Evolutionary conservation across 176 grass and related monocot genomes (phyloP).

Genomic region (Musa schizocarpa): DNA sequence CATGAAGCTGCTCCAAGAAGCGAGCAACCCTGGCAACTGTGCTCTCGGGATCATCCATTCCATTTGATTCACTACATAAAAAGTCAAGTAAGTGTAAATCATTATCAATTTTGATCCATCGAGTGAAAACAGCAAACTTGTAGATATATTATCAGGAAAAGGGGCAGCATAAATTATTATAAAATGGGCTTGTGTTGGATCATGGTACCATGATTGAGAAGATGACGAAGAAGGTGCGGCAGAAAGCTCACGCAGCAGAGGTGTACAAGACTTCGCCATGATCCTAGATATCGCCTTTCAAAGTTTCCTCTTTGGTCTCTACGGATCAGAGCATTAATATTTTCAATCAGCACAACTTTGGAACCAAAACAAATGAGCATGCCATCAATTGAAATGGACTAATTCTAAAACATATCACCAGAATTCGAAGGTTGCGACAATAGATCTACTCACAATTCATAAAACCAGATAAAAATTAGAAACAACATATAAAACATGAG

Average conservation of each 20-base stretch:
- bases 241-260: constrained; percentile 42
- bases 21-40: constrained; percentile 66
- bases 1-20: constrained; percentile 79
- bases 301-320: not conserved
- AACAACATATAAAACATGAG: not conserved
- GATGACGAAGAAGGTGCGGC: constrained; percentile 56
- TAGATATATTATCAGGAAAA: not conserved
- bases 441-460: not conserved
- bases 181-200: not conserved
- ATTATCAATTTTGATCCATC: not conserved
- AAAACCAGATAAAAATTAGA: not conserved
- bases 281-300: constrained; percentile 14
- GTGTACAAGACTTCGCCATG: constrained; percentile 39
- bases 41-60: constrained; percentile 66
- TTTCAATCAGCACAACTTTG: not conserved
- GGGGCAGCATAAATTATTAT: not conserved
- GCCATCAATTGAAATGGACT: not conserved
- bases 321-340: not conserved
- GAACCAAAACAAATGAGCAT: not conserved
- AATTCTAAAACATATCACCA: not conserved
- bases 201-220: constrained; percentile 59
- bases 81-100: not conserved
- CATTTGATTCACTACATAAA: constrained; percentile 48
- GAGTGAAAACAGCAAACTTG: too few species aligned
- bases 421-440: not conserved